Base-by-base conservation (phyloP, 176 grass and related monocot species). In the Hsuehochloa calcarea region DNA sequence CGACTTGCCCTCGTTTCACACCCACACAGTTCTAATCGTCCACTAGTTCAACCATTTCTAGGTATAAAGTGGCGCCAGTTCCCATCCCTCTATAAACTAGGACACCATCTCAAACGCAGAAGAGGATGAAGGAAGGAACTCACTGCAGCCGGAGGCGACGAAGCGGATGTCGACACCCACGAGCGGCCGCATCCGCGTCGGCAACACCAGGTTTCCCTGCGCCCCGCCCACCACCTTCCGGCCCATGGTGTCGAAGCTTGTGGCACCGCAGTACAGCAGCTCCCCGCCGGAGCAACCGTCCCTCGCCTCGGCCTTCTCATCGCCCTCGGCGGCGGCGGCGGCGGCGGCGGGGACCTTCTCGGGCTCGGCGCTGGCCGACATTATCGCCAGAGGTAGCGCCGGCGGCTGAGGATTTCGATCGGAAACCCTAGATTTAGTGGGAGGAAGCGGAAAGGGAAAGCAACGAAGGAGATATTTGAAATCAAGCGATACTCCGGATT, bases 111-210 rank as follows among this genome's bases (percentile, higher is more conserved):
- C 20, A 49, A 5, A 49, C 31, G 34, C 20, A 37, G 60, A 8
- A 49, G 47, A 55, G 67, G 65, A 56, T 10, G 73, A 65, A 17
- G 22, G 73, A 65, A 17, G 27, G 67, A 15, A 84, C 90, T 93
- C 74, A 90, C 96, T 74, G 87, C 93, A 96, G 19, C 96, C 96
- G 56, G 93, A 92, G 38, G 93, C 96, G 15, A 99, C 96, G 76
- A 93, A 96, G 38, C 91, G 77, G 78, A 99, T 96, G 70, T 96
- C 88, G 1, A 99, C 90, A 34, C 93, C 96, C 15, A 99, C 6
- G 43, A 99, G 91, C 60, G 96, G 79, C 11, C 91, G 92, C 58
- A 99, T 38, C 50, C 96, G 88, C 70, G 96, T 94, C 4, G 93
- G 96, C 14, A 90, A 92, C 23, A 90, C 88, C 14, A 99, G 88